These are phyloP conservation scores for Scopulariopsis brevicaulis DNA, from an alignment of 2,329 filamentous ascomycete species.

Conservation along the genomic window DNA sequence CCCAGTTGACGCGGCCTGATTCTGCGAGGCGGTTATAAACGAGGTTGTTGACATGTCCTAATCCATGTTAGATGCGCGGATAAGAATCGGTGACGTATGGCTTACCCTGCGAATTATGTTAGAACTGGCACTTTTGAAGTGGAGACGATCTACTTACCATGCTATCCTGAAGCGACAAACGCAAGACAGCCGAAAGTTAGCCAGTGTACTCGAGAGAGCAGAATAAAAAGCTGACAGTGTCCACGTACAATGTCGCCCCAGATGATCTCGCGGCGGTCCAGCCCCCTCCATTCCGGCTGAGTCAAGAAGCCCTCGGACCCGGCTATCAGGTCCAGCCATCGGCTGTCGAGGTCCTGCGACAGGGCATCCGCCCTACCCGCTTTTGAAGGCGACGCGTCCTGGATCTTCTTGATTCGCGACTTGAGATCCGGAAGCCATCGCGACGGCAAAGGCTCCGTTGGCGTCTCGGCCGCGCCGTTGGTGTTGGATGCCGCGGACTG, in stretches of 20 bases:
- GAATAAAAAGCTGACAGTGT: conserved; percentile 10
- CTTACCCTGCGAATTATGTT: background rate
- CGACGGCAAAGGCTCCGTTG: conserved; percentile 7
- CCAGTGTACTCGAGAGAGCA: background rate
- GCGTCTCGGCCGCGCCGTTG: background rate
- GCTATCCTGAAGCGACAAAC: background rate
- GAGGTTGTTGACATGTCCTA: conserved; percentile 72
- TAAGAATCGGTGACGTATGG: background rate
- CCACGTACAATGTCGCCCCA: conserved; percentile 77
- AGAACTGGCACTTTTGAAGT: background rate
- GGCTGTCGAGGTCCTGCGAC: conserved; percentile 10
- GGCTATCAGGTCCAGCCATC: conserved; percentile 63
- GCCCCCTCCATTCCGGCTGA: conserved; percentile 39
- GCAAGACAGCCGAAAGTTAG: background rate
- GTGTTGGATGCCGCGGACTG: background rate
- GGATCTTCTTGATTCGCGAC: conserved; percentile 9
- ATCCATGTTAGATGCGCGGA: background rate
- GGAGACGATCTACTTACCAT: background rate
- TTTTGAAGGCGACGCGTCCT: background rate
- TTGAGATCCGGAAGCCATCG: conserved; percentile 17
- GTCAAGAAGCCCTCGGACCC: conserved; percentile 69
- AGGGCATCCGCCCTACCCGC: background rate
- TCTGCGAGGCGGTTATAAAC: conserved; percentile 78
- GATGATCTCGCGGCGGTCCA: conserved; percentile 56
- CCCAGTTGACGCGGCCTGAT: conserved; percentile 69